These are phyloP conservation scores for Boletellus deceptivus DNA, from an alignment of 1,284 basidiomycete genomes.

Conservation along the genomic window DNA sequence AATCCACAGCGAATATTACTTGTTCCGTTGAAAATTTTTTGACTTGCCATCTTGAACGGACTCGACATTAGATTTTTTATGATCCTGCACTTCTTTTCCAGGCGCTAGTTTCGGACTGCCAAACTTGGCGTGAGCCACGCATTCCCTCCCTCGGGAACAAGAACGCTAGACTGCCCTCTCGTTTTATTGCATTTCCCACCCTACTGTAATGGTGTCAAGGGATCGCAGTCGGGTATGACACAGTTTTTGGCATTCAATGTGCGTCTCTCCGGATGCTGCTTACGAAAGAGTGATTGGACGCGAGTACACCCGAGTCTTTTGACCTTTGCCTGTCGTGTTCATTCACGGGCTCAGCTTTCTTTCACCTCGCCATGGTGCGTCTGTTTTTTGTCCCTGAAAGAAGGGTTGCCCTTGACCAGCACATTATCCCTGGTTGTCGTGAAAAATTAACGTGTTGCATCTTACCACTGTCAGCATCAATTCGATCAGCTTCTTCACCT, in stretches of 20 bases:
- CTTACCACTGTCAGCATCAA: background rate
- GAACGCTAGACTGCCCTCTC: background rate
- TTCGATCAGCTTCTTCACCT: background rate
- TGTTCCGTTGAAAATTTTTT: background rate
- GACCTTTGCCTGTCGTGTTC: background rate
- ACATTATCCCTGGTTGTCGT: background rate
- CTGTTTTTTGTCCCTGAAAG: background rate
- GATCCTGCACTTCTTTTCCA: background rate
- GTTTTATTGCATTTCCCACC: constrained; percentile 12
- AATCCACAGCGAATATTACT: background rate
- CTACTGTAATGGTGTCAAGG: background rate
- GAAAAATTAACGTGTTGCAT: background rate
- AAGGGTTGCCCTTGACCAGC: background rate
- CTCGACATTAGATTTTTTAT: background rate
- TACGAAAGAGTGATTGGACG: background rate
- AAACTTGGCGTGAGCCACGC: background rate
- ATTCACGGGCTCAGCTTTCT: background rate
- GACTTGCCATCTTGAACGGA: background rate
- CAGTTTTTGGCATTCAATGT: background rate
- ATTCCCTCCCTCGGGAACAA: background rate
- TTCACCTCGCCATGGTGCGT: constrained; percentile 9
- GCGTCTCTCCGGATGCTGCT: background rate
- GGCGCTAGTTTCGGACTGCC: background rate
- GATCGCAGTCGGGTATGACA: background rate
- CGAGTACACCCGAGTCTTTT: background rate